Evolutionary conservation across 139 green algal genomes (phyloP).

Genomic region (Tetradesmus obliquus): DNA sequence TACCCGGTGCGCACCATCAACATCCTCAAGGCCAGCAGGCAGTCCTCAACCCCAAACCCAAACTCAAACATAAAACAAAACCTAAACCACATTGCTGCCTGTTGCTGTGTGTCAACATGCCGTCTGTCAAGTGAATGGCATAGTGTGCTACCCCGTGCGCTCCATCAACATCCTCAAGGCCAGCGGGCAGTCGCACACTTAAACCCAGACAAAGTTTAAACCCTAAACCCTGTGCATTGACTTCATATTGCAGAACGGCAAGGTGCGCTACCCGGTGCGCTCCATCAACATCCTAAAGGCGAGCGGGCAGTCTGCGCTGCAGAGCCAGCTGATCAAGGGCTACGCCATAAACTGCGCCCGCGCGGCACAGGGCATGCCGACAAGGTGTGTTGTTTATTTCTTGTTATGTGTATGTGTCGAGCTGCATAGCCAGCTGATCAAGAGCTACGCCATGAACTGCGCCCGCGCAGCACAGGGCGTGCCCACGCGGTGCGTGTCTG

Average conservation of each 20-base stretch:
- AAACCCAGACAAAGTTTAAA: no score
- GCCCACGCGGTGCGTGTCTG: background rate
- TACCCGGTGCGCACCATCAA: constrained; percentile 98
- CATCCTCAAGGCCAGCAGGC: constrained; percentile 98
- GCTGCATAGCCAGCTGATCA: constrained; percentile 87
- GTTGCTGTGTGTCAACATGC: no score
- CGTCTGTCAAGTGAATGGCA: no score
- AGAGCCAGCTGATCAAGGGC: constrained; percentile 91
- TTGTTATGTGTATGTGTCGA: no score
- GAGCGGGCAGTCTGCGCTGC: constrained; percentile 90
- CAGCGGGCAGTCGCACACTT: constrained; percentile 94
- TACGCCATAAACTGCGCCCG: constrained; percentile 96
- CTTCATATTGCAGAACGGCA: constrained; percentile 43
- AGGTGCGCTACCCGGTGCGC: constrained; percentile 88
- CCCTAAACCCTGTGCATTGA: background rate
- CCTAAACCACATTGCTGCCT: no score
- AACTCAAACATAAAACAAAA: no score
- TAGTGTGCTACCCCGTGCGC: constrained; percentile 88
- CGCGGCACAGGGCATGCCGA: constrained; percentile 79
- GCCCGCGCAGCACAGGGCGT: constrained; percentile 81
- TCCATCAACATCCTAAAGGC: constrained; percentile 99
- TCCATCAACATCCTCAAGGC: constrained; percentile 99
- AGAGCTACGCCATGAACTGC: constrained; percentile 96
- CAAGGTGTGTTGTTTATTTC: no score
- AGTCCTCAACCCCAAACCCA: no score